Conservation (phyloP, 2,329 filamentous ascomycete species). For the Polychaeton citri region DNA sequence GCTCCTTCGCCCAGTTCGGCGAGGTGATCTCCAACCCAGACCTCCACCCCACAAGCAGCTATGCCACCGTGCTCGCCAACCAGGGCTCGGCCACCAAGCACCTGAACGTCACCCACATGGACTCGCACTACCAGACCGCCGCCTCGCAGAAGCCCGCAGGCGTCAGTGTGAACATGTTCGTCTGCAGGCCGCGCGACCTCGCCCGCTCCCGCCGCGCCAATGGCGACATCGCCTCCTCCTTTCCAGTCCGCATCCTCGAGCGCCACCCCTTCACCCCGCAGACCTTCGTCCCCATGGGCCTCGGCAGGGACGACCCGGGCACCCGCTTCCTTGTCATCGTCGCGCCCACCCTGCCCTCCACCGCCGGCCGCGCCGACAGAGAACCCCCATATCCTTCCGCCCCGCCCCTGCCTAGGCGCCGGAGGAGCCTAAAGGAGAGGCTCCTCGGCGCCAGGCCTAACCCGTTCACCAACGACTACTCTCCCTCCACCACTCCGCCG, state of each 20-base stretch:
- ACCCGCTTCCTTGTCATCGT: slow-evolving; percentile 72
- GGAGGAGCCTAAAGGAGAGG: slow-evolving; percentile 22
- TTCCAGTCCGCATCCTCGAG: slow-evolving; percentile 65
- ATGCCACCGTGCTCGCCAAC: slow-evolving; percentile 46
- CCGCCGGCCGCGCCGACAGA: slow-evolving; percentile 15
- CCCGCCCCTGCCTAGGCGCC: slow-evolving; percentile 9
- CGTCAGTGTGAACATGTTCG: slow-evolving; percentile 76
- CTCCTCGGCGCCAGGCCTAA: slow-evolving; percentile 28
- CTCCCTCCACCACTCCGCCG: slow-evolving; percentile 17
- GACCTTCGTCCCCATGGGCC: slow-evolving; percentile 70
- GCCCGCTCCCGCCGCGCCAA: slow-evolving; percentile 17
- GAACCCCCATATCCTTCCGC: slow-evolving; percentile 31
- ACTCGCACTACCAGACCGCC: slow-evolving; percentile 55
- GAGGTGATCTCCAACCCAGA: slow-evolving; percentile 60
- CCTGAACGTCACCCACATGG: slow-evolving; percentile 59
- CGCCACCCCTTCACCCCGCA: slow-evolving; percentile 90
- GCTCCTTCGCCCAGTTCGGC: slow-evolving; percentile 66
- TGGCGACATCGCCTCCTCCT: slow-evolving; percentile 25
- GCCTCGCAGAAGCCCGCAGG: slow-evolving; percentile 44
- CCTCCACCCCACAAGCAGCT: slow-evolving; percentile 31
- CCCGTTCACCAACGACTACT: slow-evolving; percentile 38
- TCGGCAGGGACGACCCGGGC: slow-evolving; percentile 30
- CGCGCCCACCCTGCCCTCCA: slow-evolving; percentile 55
- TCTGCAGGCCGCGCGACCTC: slow-evolving; percentile 57
- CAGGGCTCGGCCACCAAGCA: slow-evolving; percentile 85